Base-by-base conservation (phyloP, 2,329 filamentous ascomycete species). In the Penicillium concentricum region DNA sequence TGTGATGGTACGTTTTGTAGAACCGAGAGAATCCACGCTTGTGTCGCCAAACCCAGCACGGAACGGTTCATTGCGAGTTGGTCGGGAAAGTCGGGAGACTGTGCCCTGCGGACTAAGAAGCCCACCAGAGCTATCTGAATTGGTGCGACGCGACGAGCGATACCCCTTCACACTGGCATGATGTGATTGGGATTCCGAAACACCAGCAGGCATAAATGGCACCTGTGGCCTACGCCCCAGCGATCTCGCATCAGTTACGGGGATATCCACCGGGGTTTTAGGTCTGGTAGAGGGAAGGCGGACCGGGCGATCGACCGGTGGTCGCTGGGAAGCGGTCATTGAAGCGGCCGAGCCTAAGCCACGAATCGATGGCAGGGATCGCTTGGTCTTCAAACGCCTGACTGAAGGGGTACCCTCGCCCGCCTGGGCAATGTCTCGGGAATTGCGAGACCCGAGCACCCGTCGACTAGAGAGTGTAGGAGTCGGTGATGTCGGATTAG, bases 161-260 rank as follows among this genome's bases (percentile, higher is more conserved):
- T 86, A 81, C 45, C 77, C 81, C 75, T 92, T 96, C 41, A 89
- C 81, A 47, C 84, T 84, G 61, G 89, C 81, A 76, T 96, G 89
- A 62, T 96, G 89, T 12, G 90, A 91, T 70, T 91, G 89, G 22
- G 84, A 82, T 60, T 84, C 84, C 13, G 89, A 88, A 30, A 82
- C 82, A 32, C 91, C 91, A 41, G 90, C 88, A 30, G 92, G 90
- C 44, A 96, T 75, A 69, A 96, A 96, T 8, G 92, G 91, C 15
- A 84, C 76, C 42, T 85, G 84, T 50, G 83, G 79, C 72, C 86
- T 87, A 60, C 85, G 81, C 22, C 77, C 82, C 2, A 68, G 64
- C 22, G 72, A 53, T 34, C 75, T 74, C 35, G 70, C 69, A 34
- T 78, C 77, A 53, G 67, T 68, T 26, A 71, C 67, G 13, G 69